Conservation (phyloP, 768 basidiomycete species). For the Xerocomellus dryophilus region DNA sequence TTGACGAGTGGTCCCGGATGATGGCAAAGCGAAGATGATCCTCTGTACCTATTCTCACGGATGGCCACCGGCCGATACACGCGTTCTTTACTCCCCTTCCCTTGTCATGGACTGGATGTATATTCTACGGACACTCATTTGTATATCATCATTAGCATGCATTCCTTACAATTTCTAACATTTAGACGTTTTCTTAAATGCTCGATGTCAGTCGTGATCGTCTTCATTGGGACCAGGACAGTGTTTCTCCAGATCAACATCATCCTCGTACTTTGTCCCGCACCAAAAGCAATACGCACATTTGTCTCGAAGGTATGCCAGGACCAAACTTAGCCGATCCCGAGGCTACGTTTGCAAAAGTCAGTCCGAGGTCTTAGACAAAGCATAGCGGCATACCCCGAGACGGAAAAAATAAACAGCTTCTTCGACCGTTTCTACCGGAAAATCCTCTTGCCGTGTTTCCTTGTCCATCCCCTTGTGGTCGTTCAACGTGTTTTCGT, state of each 20-base stretch:
- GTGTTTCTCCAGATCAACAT: constrained; percentile 54
- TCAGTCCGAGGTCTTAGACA: constrained; percentile 11
- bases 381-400: constrained; percentile 42
- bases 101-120: constrained; percentile 20
- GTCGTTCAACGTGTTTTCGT: constrained; percentile 32
- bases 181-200: not conserved
- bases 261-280: constrained; percentile 66
- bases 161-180: constrained; percentile 11
- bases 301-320: constrained; percentile 68
- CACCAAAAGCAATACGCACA: constrained; percentile 89
- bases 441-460: constrained; percentile 37
- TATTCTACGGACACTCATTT: constrained; percentile 28
- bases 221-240: constrained; percentile 81
- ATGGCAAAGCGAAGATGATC: not conserved
- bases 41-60: not conserved
- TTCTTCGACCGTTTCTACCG: constrained; percentile 62
- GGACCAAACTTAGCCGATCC: constrained; percentile 63
- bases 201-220: constrained; percentile 63
- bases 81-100: constrained; percentile 14
- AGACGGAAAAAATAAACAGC: constrained; percentile 64
- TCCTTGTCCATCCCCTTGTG: constrained; percentile 15
- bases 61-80: not conserved
- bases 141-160: constrained; percentile 29
- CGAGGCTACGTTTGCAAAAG: constrained; percentile 49
- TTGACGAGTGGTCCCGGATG: constrained; percentile 9